Percentiles rank a stretch among this genome's conserved stretches.
Conservation (phyloP, 129 eudicot genomes). For the Glebionis coronaria region DNA sequence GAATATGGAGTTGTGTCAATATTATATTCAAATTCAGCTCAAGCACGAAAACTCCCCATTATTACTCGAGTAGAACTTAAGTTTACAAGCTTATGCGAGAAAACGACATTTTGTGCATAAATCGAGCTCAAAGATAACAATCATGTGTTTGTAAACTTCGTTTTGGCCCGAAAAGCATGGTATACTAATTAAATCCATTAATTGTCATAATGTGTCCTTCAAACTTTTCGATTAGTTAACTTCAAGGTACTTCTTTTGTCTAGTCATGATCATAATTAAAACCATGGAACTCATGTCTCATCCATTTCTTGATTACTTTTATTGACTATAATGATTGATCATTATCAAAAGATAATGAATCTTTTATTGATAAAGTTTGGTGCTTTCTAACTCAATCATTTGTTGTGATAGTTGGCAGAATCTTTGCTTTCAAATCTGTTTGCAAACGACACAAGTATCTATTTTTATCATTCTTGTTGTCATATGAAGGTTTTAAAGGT, state of each 20-base stretch:
- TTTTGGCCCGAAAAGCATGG: neutral
- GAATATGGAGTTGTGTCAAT: no score
- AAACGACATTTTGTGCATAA: no score
- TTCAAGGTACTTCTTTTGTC: constrained; percentile 11
- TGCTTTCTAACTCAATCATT: constrained; percentile 66
- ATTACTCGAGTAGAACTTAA: neutral
- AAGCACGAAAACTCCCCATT: neutral
- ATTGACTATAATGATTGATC: constrained; percentile 36
- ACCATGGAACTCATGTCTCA: constrained; percentile 19
- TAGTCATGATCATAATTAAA: constrained; percentile 16
- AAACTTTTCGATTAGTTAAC: neutral
- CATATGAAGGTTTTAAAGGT: neutral
- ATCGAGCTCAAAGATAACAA: neutral
- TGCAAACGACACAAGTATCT: constrained; percentile 32
- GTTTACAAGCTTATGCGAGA: neutral
- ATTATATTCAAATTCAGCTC: neutral
- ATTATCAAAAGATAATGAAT: constrained; percentile 32
- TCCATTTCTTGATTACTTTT: constrained; percentile 32
- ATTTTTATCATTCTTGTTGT: constrained; percentile 10
- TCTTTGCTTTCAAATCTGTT: constrained; percentile 47
- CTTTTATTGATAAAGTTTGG: constrained; percentile 41
- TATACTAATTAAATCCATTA: neutral
- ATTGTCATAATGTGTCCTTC: no score
- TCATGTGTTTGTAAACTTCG: neutral
- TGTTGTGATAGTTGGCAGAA: constrained; percentile 60